These are phyloP conservation scores for Pichia sp. DNA, from an alignment of 1,139 yeast species.

Conservation along the genomic window DNA sequence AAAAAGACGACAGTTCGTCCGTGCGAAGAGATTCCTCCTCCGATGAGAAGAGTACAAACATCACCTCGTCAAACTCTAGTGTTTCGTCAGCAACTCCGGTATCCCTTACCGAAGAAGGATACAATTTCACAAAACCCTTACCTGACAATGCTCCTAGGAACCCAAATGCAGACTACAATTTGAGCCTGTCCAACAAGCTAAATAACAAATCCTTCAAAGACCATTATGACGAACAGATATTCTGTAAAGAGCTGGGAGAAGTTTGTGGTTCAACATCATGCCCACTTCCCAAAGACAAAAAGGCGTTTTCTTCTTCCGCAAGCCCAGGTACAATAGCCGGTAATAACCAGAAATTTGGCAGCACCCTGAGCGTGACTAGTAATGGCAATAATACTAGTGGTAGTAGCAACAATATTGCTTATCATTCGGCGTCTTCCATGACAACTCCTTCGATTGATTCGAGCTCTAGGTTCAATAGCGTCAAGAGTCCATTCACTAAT, in stretches of 20 bases:
- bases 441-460: conserved; percentile 2
- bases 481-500: neutral
- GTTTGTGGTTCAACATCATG: conserved; percentile 80
- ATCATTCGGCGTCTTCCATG: neutral
- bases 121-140: neutral
- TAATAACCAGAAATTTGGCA: neutral
- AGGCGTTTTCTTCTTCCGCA: neutral
- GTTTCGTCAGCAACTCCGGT: conserved; percentile 11
- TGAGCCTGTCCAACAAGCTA: conserved; percentile 13
- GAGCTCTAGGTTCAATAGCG: neutral
- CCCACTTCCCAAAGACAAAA: conserved; percentile 55
- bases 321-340: neutral
- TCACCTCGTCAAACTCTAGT: conserved; percentile 13
- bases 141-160: neutral
- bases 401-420: neutral
- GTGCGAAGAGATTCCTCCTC: conserved; percentile 3
- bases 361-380: neutral
- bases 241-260: conserved; percentile 68
- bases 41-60: conserved; percentile 2
- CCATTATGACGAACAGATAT: conserved; percentile 49
- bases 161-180: neutral
- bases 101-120: conserved; percentile 3
- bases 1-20: conserved; percentile 2
- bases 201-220: conserved; percentile 34
- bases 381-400: neutral